Conservation (phyloP, 768 basidiomycete species). For the Suillus decipiens region DNA sequence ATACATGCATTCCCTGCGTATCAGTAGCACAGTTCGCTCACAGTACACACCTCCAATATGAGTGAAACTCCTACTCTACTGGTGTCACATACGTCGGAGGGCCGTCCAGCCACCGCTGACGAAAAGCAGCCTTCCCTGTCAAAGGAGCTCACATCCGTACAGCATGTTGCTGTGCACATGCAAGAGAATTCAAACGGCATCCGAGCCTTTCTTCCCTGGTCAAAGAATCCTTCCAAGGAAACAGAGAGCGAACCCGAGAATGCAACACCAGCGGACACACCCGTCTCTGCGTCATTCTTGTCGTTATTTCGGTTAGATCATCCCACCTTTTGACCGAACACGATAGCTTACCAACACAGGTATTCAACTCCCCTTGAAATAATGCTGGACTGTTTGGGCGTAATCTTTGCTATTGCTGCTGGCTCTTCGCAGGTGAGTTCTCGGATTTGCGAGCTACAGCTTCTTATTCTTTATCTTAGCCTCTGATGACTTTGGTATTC, state of each 20-base stretch:
- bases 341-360: slow-evolving; percentile 39
- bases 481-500: slow-evolving; percentile 49
- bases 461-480: slow-evolving; percentile 19
- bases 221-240: slow-evolving; percentile 31
- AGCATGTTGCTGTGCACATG: not conserved
- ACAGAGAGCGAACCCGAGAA: not conserved
- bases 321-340: no score
- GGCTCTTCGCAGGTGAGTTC: slow-evolving; percentile 75
- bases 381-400: slow-evolving; percentile 64
- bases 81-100: slow-evolving; percentile 31
- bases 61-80: not conserved
- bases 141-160: not conserved
- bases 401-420: slow-evolving; percentile 69
- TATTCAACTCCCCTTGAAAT: slow-evolving; percentile 76
- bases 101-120: slow-evolving; percentile 43
- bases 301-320: slow-evolving; percentile 51
- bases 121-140: slow-evolving; percentile 43
- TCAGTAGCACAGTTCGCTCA: not conserved
- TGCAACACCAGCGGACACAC: slow-evolving; percentile 30
- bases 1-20: not conserved
- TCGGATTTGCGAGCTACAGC: not conserved
- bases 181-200: slow-evolving; percentile 17
- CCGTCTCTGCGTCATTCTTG: slow-evolving; percentile 42
- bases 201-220: slow-evolving; percentile 43
- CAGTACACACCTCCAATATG: not conserved